Evolutionary conservation across 1,284 basidiomycete genomes (phyloP).

Genomic region (Irpex sp.): DNA sequence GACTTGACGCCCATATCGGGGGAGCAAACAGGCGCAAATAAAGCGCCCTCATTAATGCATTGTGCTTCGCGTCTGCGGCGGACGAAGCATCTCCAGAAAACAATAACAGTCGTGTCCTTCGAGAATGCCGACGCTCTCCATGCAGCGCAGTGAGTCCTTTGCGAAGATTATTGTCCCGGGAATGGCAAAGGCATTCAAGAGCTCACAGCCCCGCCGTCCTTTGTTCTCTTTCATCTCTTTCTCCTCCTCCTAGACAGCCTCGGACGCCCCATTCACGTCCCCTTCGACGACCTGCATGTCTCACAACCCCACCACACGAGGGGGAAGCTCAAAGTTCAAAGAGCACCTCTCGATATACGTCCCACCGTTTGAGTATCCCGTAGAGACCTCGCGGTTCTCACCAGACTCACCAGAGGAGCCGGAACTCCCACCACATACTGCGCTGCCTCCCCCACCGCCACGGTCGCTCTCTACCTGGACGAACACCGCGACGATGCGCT

Average conservation of each 20-base stretch:
- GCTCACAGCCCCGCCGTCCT: background rate
- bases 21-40: slow-evolving; percentile 9
- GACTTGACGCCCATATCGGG: background rate
- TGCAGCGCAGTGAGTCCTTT: background rate
- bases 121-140: background rate
- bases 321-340: slow-evolving; percentile 19
- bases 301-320: slow-evolving; percentile 12
- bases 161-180: slow-evolving; percentile 1
- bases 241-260: background rate
- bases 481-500: slow-evolving; percentile 19
- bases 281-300: slow-evolving; percentile 1
- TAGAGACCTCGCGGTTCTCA: slow-evolving; percentile 20
- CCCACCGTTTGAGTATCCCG: slow-evolving; percentile 18
- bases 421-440: background rate
- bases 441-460: slow-evolving; percentile 14
- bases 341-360: slow-evolving; percentile 23
- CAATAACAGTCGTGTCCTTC: slow-evolving; percentile 3
- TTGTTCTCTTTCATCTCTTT: slow-evolving; percentile 1
- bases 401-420: slow-evolving; percentile 15
- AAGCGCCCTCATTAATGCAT: slow-evolving; percentile 4
- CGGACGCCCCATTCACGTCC: background rate
- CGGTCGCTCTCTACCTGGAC: slow-evolving; percentile 22
- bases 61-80: slow-evolving; percentile 7
- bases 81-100: background rate
- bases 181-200: slow-evolving; percentile 3